Evolutionary conservation across 176 grass and related monocot species (phyloP).

Genomic region (Oryza meridionalis): DNA sequence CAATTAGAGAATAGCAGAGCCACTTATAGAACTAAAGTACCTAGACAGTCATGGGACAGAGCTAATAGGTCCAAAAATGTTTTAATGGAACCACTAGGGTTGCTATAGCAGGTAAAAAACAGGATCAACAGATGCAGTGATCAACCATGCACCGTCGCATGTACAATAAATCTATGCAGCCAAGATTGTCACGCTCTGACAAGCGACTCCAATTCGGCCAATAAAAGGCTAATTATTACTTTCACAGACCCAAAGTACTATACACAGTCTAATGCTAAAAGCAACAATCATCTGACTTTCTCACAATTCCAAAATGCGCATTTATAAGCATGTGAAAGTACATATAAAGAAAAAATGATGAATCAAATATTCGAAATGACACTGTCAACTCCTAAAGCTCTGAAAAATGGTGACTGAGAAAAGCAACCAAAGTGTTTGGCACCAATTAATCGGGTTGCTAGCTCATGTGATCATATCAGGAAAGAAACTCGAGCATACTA

Average conservation of each 20-base stretch:
- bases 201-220: not conserved
- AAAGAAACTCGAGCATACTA: not conserved
- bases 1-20: slow-evolving; percentile 17
- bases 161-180: slow-evolving; percentile 6
- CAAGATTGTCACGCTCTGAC: not conserved
- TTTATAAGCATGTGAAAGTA: not conserved
- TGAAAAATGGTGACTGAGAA: not conserved
- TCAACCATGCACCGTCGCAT: not conserved
- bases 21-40: slow-evolving; percentile 9
- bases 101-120: not conserved
- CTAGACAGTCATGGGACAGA: not conserved
- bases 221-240: not conserved
- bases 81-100: not conserved
- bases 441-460: not conserved
- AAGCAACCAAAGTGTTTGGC: not conserved
- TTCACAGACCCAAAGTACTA: not conserved
- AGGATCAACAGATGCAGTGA: not conserved
- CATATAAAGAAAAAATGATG: not conserved
- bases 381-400: not conserved
- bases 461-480: not conserved
- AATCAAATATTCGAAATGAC: not conserved
- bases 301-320: not conserved
- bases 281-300: not conserved
- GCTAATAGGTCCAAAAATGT: not conserved
- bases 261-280: not conserved